Base-by-base conservation (phyloP, 768 basidiomycete genomes). In the Erythrobasidium yunnanense region DNA sequence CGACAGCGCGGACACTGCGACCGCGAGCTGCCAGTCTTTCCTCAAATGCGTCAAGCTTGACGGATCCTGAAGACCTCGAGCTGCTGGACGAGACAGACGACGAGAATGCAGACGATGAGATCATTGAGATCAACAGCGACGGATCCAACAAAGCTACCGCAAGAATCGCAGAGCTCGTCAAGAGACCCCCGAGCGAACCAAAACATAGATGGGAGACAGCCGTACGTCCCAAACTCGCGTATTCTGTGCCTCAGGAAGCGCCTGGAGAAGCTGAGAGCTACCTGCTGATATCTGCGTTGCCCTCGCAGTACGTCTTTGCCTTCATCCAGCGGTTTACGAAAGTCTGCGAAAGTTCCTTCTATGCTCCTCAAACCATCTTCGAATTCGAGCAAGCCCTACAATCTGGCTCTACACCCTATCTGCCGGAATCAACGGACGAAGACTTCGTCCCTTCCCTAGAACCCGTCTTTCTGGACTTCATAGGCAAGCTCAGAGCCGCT, bases 141-240 rank as follows among this genome's bases (percentile, higher is more conserved):
- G 60, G 60, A 18, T 30, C 22, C 22, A 49, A 51, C 20, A 63
- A 32, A 47, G 23, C 60, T 4, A 27, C 30, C 4, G 17, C 23
- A 17, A 20, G 30, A 7, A 51, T 63, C 3, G 23, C 17, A 35
- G 46, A 63, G 49, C 60, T 63, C n/a, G 18, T 63, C 3, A 32
- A n/a, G 17, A 46, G 38, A 29, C 60, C 45, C 8, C 60, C 60
- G n/a, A 50, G 15, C 32, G 23, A 63, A 18, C 60, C 60, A 30
- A 63, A 63, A 33, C 47, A 63, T 52, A 46, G 60, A 7, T 63
- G 60, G 60, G 60, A 63, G 23, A 63, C 60, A 3, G 46, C 60
- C 22, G 60, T 63, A 30, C 46, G 60, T 33, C 23, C 2, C n/a
- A n/a, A n/a, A n/a, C n/a, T n/a, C n/a, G n/a, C n/a, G n/a, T n/a